Evolutionary conservation across 2,329 filamentous ascomycete genomes (phyloP).

Genomic region (Fusarium sp.): DNA sequence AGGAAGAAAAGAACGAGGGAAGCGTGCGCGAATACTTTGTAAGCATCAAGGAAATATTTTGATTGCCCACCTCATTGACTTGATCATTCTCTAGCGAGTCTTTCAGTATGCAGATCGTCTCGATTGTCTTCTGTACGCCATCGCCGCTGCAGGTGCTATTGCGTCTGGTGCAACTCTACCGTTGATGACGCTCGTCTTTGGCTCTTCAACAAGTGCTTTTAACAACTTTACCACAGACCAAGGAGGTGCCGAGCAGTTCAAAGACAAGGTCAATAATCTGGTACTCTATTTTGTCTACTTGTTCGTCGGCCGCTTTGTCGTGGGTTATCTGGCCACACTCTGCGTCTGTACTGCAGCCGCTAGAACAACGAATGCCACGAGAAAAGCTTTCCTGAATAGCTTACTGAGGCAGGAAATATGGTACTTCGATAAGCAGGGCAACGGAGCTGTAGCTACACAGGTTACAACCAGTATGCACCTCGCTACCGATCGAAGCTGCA

Average conservation of each 20-base stretch:
- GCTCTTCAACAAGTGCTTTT: neutral
- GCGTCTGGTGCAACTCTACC: neutral
- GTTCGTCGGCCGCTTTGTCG: neutral
- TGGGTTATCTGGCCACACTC: neutral
- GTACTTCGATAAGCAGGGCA: constrained; percentile 1
- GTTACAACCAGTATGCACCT: neutral
- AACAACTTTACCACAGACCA: neutral
- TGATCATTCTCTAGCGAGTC: neutral
- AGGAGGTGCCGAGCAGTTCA: neutral
- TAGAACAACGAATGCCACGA: neutral
- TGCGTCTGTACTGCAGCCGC: neutral
- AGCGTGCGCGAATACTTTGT: neutral
- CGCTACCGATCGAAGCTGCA: too few relatives aligned
- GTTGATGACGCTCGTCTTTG: neutral
- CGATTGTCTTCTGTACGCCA: neutral
- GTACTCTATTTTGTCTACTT: neutral
- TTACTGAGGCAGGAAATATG: neutral
- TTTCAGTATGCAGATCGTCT: neutral
- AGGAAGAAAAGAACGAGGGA: neutral
- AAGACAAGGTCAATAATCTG: neutral
- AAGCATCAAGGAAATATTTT: neutral
- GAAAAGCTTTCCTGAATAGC: neutral
- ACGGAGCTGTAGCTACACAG: neutral
- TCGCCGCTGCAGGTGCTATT: neutral
- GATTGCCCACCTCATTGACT: neutral